These are phyloP conservation scores for Torrubiella hemipterigena DNA, from an alignment of 2,329 filamentous ascomycete genomes.

Conservation along the genomic window DNA sequence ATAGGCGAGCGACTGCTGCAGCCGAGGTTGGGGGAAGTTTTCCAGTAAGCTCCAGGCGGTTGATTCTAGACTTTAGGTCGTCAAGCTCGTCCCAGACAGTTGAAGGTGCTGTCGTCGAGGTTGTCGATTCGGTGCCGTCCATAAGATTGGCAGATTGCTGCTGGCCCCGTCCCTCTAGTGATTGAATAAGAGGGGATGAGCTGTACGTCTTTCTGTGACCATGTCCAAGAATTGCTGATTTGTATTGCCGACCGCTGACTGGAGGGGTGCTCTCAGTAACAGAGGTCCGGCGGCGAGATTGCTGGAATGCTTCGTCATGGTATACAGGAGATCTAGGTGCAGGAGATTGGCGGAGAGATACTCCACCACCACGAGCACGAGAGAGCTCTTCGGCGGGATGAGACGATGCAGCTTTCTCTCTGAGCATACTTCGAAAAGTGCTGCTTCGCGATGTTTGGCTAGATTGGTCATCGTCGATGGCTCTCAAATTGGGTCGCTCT, in stretches of 20 bases:
- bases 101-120: conserved; percentile 78
- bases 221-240: conserved; percentile 15
- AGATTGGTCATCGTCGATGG: conserved; percentile 30
- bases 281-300: conserved; percentile 26
- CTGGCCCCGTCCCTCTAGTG: conserved; percentile 20
- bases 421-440: conserved; percentile 27
- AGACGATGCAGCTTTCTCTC: conserved; percentile 29
- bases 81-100: conserved; percentile 98
- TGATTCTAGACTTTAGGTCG: conserved; percentile 86
- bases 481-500: conserved; percentile 27
- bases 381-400: conserved; percentile 24
- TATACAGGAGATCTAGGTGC: conserved; percentile 36
- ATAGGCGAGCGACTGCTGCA: conserved; percentile 61
- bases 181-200: conserved; percentile 46
- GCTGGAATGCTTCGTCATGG: conserved; percentile 27
- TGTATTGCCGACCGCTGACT: conserved; percentile 30
- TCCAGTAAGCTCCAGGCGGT: conserved; percentile 78
- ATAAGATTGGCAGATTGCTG: conserved; percentile 24
- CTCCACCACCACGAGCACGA: conserved; percentile 18
- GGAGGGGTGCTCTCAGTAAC: conserved; percentile 33
- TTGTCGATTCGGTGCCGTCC: conserved; percentile 73
- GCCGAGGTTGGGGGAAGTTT: conserved; percentile 76
- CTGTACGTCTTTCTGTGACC: conserved; percentile 30
- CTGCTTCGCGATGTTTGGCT: conserved; percentile 27
- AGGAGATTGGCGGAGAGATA: conserved; percentile 29